Evolutionary conservation across 176 grass and related monocot genomes (phyloP).

Genomic region (Juncus inflexus): DNA sequence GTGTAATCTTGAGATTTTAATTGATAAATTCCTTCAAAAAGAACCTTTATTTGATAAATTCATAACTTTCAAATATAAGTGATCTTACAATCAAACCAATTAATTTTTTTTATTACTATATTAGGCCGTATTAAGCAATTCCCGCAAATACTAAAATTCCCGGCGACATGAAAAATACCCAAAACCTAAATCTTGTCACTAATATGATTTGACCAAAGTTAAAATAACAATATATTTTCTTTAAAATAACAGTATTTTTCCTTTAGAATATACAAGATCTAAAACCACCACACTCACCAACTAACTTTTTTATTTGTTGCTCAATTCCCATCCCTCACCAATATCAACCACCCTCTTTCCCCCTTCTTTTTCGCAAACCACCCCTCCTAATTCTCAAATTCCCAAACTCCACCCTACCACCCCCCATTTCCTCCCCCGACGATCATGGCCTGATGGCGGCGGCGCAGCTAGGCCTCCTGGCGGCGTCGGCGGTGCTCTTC

Average conservation of each 20-base stretch:
- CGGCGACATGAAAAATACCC: too few species aligned
- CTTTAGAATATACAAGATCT: background rate
- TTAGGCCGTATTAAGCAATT: too few species aligned
- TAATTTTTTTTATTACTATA: too few species aligned
- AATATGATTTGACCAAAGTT: background rate
- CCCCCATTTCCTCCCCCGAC: constrained; percentile 22
- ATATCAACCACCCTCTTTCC: constrained; percentile 28
- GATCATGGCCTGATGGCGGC: constrained; percentile 17
- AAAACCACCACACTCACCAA: background rate
- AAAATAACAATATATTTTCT: background rate
- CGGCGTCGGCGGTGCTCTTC: constrained; percentile 84
- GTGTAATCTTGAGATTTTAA: too few species aligned
- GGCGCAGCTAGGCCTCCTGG: constrained; percentile 67
- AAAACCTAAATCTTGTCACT: background rate
- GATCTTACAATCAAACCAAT: too few species aligned
- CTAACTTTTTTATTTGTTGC: constrained; percentile 16
- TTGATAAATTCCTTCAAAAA: too few species aligned
- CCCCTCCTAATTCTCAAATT: background rate
- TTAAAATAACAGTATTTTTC: too few species aligned
- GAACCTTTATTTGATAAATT: too few species aligned
- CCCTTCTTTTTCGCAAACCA: background rate
- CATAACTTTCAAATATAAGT: too few species aligned
- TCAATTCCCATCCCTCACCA: constrained; percentile 26
- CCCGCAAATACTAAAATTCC: too few species aligned
- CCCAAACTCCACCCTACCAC: background rate